Conservation (phyloP, 345 rosid species). For the Raphanus sativus region DNA sequence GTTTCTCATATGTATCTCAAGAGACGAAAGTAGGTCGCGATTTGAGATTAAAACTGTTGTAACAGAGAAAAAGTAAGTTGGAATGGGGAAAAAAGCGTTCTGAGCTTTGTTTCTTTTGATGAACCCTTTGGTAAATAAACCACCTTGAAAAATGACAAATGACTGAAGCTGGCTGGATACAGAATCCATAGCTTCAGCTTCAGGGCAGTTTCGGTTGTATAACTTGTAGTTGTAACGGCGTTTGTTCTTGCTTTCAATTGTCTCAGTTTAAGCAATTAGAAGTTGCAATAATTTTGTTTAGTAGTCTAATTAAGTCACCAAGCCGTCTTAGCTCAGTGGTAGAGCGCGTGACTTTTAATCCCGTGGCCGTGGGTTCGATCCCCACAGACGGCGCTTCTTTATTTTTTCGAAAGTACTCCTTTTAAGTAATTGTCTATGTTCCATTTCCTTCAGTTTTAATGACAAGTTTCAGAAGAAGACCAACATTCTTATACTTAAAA, state of each 20-base stretch:
- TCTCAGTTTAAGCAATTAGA: not conserved
- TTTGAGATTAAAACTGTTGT: conserved; percentile 20
- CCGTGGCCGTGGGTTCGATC: conserved; percentile 20
- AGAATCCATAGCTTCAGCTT: not conserved
- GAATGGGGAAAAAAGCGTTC: not conserved
- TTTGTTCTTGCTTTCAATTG: not conserved
- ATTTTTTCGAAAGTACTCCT: not conserved
- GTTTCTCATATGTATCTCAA: conserved; percentile 20
- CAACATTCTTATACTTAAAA: conserved; percentile 14
- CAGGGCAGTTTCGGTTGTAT: not conserved
- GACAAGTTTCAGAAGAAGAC: not conserved
- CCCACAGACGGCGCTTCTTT: conserved; percentile 4
- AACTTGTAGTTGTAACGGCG: too few species aligned
- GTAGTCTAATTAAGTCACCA: rapidly evolving
- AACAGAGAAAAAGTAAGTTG: conserved; percentile 53
- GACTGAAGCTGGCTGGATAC: not conserved
- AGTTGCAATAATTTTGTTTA: not conserved
- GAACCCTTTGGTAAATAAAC: conserved; percentile 24
- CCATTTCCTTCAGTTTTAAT: not conserved
- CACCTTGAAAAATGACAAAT: not conserved
- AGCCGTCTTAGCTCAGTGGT: conserved; percentile 24
- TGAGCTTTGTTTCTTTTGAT: conserved; percentile 62
- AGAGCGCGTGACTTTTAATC: conserved; percentile 23
- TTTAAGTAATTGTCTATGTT: not conserved
- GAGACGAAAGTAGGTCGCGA: conserved; percentile 10